Evolutionary conservation across 495 filamentous ascomycete species (phyloP).

Genomic region (Daldinia grandis): DNA sequence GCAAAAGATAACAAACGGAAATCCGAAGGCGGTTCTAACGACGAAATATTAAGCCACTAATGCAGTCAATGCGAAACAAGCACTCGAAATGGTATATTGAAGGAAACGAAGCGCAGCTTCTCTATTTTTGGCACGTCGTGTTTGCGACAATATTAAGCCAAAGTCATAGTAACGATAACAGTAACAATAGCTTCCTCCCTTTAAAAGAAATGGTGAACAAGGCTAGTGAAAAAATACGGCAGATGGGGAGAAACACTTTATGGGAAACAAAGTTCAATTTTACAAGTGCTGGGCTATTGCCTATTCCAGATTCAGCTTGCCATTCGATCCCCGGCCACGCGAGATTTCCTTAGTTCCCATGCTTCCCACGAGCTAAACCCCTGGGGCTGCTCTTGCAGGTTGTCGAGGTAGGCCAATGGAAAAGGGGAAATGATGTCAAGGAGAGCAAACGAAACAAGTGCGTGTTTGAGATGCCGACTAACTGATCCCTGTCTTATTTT

Average conservation of each 20-base stretch:
- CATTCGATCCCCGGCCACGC: constrained; percentile 3
- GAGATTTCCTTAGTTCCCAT: constrained; percentile 12
- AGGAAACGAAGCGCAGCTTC: constrained; percentile 39
- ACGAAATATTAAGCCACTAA: constrained; percentile 11
- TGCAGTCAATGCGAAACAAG: constrained; percentile 35
- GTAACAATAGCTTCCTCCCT: not conserved
- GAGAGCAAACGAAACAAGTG: constrained; percentile 43
- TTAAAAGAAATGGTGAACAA: not conserved
- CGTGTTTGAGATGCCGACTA: constrained; percentile 43
- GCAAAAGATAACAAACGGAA: constrained; percentile 22
- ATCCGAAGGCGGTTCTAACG: constrained; percentile 3
- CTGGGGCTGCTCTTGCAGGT: constrained; percentile 7
- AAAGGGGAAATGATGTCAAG: constrained; percentile 24
- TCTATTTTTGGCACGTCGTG: constrained; percentile 27
- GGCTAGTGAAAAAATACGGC: not conserved
- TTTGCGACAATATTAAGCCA: constrained; percentile 20
- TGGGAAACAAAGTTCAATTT: constrained; percentile 20
- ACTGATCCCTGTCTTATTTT: constrained; percentile 11
- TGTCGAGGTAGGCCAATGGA: constrained; percentile 32
- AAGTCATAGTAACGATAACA: not conserved
- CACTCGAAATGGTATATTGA: constrained; percentile 16
- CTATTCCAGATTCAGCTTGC: constrained; percentile 23
- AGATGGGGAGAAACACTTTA: constrained; percentile 24
- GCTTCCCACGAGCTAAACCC: constrained; percentile 12
- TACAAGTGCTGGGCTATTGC: constrained; percentile 22